Base-by-base conservation (phyloP, 495 filamentous ascomycete genomes). In the Rhypophila decipiens region DNA sequence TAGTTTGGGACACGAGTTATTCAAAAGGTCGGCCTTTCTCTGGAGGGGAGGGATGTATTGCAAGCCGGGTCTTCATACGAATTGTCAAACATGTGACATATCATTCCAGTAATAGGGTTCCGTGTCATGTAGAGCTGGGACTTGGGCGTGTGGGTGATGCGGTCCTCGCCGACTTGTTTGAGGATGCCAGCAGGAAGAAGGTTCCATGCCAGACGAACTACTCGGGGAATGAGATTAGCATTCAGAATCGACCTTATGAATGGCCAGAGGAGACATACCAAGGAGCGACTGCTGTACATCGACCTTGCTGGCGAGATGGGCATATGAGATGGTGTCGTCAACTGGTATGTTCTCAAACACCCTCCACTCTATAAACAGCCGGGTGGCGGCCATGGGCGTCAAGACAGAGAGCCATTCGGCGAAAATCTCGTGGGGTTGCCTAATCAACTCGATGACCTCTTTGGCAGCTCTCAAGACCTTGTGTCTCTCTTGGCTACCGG, bases 321-420 rank as follows among this genome's bases (percentile, higher is more conserved):
- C 17, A 43, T 60, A 61, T 11, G 59, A 55, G 21, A 60, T 59
- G 10, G 39, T 29, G 2, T 24, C 52, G 51, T 46, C 47, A 0
- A 22, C 15, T 2, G 64, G 64, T 24, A 67, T 64, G 4, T 44
- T 46, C 9, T 61, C 55, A 33, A 64, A 67, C 13, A 56, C 52
- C 29, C 53, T 53, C 61, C 62, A 67, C 38, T 63, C 45, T 41
- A 59, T 53, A 37, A 59, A 67, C 19, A 62, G 55, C 20, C 55
- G 50, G 15, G 55, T 42, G 15, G 45, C 48, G 1, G 49, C 38
- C 22, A 55, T 23, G 43, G 60, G 53, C 24, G 42, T 40, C 9
- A 61, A 12, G 21, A 44, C 13, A 20, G 31, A 17, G 1, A 51
- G 17, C 33, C 15, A 23, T 3, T 46, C 13, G 21, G 46, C 15